Evolutionary conservation across 2,329 filamentous ascomycete species (phyloP), one percentile per base, ranked within the genome.

Genomic region (Trichoderma koningii): DNA sequence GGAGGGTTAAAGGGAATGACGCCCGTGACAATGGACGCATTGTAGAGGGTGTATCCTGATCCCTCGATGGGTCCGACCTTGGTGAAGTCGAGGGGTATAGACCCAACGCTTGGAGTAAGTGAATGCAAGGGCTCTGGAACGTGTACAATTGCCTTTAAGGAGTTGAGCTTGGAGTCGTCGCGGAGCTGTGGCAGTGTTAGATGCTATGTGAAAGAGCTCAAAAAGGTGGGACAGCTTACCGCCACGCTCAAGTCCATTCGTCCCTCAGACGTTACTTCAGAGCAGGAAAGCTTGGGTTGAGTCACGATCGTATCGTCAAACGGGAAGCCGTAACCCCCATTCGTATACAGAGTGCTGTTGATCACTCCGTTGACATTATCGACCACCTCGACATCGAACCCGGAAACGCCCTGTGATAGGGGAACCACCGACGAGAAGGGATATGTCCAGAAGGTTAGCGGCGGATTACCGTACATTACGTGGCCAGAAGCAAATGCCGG

Each of bases 301-400:
- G 57, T 66, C 1, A 66, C 19, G 28, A 67, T 52, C 1, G 48
- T 62, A 15, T 64, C 51, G 30, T 68, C 65, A 30, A 66, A 68
- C 2, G 65, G 66, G n/a, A 65, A 68, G 1, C 66, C 65, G 12
- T 41, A 5, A 2, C 66, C 66, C 5, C 66, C 66, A 34, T 68
- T 68, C 0, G 60, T 66, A 34, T 68, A 51, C 21, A 64, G 10
- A 7, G 59, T 68, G 19, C 44, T 65, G 17, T 55, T 63, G 19
- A 56, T 26, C 10, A 34, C 61, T 12, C 65, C 67, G 28, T 66
- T 57, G n/a, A 55, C 42, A 4, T 59, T 67, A 44, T 66, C 66
- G 30, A 64, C 34, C 6, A 66, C 63, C 38, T 66, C 65, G 3
- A 68, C 60, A 12, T 68, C 65, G 41, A 68, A 68, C 17, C 52